Evolutionary conservation across 495 filamentous ascomycete species (phyloP).

Genomic region (Xylaria bambusicola): DNA sequence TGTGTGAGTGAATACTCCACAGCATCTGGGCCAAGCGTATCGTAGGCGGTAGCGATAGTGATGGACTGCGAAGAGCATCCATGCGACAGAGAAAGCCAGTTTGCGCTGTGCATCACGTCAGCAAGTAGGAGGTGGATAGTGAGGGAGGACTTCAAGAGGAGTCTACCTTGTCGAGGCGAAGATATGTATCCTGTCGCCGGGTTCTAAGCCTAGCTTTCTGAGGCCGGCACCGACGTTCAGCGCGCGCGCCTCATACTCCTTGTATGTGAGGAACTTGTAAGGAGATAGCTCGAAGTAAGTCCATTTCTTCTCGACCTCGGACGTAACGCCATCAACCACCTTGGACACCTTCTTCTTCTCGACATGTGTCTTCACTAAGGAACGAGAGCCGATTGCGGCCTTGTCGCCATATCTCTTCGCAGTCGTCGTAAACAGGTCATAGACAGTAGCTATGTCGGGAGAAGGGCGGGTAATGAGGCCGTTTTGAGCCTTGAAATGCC

Average conservation of each 20-base stretch:
- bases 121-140: neutral
- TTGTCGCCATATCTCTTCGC: constrained; percentile 56
- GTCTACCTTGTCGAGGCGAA: constrained; percentile 60
- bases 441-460: constrained; percentile 57
- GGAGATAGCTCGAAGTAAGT: constrained; percentile 64
- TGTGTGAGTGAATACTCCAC: constrained; percentile 63
- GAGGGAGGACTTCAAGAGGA: neutral
- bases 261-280: constrained; percentile 62
- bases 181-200: constrained; percentile 56
- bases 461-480: constrained; percentile 53
- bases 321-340: constrained; percentile 62
- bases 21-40: constrained; percentile 63
- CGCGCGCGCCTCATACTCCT: constrained; percentile 58
- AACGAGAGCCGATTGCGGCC: constrained; percentile 59
- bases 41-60: constrained; percentile 67
- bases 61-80: constrained; percentile 59
- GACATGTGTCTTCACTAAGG: constrained; percentile 58
- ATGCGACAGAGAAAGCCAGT: constrained; percentile 54
- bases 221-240: constrained; percentile 58
- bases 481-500: constrained; percentile 56
- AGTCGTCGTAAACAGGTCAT: constrained; percentile 57
- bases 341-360: constrained; percentile 70
- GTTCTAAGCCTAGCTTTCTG: constrained; percentile 55
- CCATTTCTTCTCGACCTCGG: constrained; percentile 67
- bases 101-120: constrained; percentile 36